Evolutionary conservation across 305 asterid species (phyloP), one percentile per base, ranked within the genome.

Genomic region (Nicotiana rustica): DNA sequence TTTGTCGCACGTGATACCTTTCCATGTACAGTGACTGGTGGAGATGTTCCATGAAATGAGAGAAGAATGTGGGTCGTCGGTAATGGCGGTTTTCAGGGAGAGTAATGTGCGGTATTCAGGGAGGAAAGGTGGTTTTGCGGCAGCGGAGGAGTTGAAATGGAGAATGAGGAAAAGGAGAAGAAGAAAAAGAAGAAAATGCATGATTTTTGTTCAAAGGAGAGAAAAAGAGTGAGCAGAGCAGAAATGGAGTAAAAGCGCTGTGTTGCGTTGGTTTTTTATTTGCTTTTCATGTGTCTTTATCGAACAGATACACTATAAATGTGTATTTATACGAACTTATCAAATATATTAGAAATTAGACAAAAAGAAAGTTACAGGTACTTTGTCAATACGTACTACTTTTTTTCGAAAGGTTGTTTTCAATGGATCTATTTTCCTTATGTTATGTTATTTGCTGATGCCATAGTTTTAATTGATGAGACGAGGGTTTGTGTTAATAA

Each of bases 1-100:
- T 35, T 88, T 2, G 41, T 92, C 94, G 85, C 98, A 95, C 6
- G 95, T 91, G 82, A 95, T 90, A 2, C 95, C 95, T 36, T 31
- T 78, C 97, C 97, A 94, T 2, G 86, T 77, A 91, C 98, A 94
- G 84, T 89, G 90, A 71, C 62, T 65, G 25, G 92, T 91, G 85
- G 89, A 81, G 83, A 79, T 44, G 25, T 47, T 81, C 98, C 98
- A 95, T 5, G 96, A 90, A 1, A 90, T 77, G 33, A 95, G 88
- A 1, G 93, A 59, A 10, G 91, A 88, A 2, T 84, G 86, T 21
- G 94, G 92, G 90, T 92, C 96, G 29, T 88, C 91, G 77, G 91
- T 66, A 10, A 93, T 85, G 83, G 94, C 84, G 19, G 94, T 83
- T 84, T 91, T 95, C 4, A 95, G 73, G 44, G 98, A 89, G 52